phyloP scores from a whole-genome alignment of 106 monocot genomes.

The Dactylorhiza incarnata region DNA sequence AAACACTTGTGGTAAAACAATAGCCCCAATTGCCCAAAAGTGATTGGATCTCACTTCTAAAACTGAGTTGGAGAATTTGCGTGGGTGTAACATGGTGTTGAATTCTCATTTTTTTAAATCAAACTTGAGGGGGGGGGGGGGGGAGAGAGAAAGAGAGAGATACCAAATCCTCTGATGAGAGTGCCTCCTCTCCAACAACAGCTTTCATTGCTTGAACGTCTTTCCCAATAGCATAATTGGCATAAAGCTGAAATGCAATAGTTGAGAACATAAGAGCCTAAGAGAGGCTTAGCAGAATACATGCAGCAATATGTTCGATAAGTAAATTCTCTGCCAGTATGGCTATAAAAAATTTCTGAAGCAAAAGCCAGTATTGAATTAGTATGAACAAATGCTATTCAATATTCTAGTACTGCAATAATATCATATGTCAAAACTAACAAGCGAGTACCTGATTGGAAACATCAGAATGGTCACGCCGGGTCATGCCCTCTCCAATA shows the following conservation, averaged over 20 bases:
- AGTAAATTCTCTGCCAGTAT: not conserved
- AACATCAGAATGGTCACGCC: slow-evolving; percentile 94
- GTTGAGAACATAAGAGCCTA: not conserved
- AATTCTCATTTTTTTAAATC: too few relatives aligned
- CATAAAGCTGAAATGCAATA: slow-evolving; percentile 62
- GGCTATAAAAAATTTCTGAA: too few relatives aligned
- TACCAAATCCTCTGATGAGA: slow-evolving; percentile 95
- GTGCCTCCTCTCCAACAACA: slow-evolving; percentile 98
- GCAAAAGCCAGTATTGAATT: not conserved
- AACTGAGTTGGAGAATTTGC: too few relatives aligned
- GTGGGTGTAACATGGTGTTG: too few relatives aligned
- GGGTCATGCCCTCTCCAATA: slow-evolving; percentile 99
- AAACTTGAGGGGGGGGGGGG: not conserved
- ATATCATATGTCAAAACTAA: too few relatives aligned
- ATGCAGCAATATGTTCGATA: not conserved
- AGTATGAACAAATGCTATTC: not conserved
- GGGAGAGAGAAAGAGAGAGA: slow-evolving; percentile 36
- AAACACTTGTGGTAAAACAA: too few relatives aligned
- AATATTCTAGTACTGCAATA: not conserved
- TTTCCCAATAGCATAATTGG: slow-evolving; percentile 98
- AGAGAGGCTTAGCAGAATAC: not conserved
- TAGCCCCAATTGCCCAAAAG: too few relatives aligned
- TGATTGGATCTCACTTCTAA: too few relatives aligned
- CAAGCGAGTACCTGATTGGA: slow-evolving; percentile 73
- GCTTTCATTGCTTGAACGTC: slow-evolving; percentile 99